Conservation (phyloP, 257 asterid genomes). For the Misopates orontium region DNA sequence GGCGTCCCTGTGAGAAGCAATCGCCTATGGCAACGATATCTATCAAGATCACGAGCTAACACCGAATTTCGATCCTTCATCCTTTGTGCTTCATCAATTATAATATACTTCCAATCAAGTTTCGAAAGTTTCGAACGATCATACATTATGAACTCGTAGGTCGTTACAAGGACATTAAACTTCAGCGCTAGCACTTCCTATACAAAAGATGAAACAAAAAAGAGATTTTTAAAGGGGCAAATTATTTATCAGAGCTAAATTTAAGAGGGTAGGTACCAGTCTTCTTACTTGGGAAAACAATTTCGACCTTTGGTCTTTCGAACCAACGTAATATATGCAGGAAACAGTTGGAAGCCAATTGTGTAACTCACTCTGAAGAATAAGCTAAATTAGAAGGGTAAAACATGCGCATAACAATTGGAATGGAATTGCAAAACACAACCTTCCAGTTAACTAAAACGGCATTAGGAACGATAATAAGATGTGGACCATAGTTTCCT, state of each 20-base stretch:
- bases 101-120: conserved; percentile 96
- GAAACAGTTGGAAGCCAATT: conserved; percentile 95
- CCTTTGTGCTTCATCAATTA: conserved; percentile 99
- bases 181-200: conserved; percentile 94
- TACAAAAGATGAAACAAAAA: conserved; percentile 37
- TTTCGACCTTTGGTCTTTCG: conserved; percentile 80
- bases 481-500: conserved; percentile 99
- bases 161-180: conserved; percentile 95
- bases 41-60: conserved; percentile 99
- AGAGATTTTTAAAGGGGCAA: conserved; percentile 17
- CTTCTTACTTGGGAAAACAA: conserved; percentile 88
- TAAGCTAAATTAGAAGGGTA: conserved; percentile 33
- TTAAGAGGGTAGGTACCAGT: conserved; percentile 21
- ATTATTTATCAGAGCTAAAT: conserved; percentile 20
- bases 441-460: conserved; percentile 99
- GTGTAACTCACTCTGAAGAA: conserved; percentile 84
- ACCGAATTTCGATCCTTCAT: conserved; percentile 99
- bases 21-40: conserved; percentile 99
- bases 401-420: conserved; percentile 10
- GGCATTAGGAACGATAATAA: conserved; percentile 97
- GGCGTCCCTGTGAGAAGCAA: conserved; percentile 99
- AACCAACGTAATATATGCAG: conserved; percentile 95
- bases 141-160: conserved; percentile 95
- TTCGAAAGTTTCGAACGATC: conserved; percentile 97
- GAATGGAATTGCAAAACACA: conserved; percentile 25